phyloP scores from a whole-genome alignment of 1,139 yeast species.

The Pichia sp. region DNA sequence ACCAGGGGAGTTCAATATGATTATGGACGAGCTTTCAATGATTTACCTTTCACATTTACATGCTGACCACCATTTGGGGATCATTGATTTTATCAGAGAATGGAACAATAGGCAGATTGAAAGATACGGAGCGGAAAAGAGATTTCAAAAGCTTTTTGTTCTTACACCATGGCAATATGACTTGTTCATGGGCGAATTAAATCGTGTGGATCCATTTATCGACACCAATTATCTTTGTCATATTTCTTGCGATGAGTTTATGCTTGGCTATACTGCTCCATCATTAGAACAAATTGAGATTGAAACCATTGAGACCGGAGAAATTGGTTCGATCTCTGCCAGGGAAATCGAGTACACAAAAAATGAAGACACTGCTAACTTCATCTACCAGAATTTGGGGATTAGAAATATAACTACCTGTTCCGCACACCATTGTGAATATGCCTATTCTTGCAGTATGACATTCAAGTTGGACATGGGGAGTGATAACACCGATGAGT shows the following conservation, averaged over 20 bases:
- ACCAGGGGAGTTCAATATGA: conserved; percentile 36
- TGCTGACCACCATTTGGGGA: conserved; percentile 95
- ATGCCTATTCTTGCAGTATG: conserved; percentile 72
- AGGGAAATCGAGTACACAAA: conserved; percentile 22
- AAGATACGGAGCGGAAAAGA: conserved; percentile 9
- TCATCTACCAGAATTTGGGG: conserved; percentile 21
- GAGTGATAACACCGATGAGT: conserved; percentile 14
- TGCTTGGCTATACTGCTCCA: conserved; percentile 23
- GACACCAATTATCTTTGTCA: conserved; percentile 45
- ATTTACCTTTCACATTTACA: conserved; percentile 85
- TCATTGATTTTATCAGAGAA: conserved; percentile 59
- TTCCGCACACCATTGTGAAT: conserved; percentile 79
- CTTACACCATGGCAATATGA: conserved; percentile 75
- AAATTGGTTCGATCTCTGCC: conserved; percentile 7
- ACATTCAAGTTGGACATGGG: conserved; percentile 36
- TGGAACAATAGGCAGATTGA: conserved; percentile 48
- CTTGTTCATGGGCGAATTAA: conserved; percentile 69
- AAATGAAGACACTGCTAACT: conserved; percentile 32
- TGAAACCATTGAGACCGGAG: conserved; percentile 18
- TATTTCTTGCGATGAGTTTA: conserved; percentile 65
- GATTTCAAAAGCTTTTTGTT: conserved; percentile 40
- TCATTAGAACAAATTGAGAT: conserved; percentile 22
- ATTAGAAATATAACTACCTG: conserved; percentile 47
- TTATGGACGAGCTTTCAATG: conserved; percentile 55
- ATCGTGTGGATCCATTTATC: conserved; percentile 37